phyloP scores from a whole-genome alignment of 768 basidiomycete genomes.

The Boletus tylopilopsis region DNA sequence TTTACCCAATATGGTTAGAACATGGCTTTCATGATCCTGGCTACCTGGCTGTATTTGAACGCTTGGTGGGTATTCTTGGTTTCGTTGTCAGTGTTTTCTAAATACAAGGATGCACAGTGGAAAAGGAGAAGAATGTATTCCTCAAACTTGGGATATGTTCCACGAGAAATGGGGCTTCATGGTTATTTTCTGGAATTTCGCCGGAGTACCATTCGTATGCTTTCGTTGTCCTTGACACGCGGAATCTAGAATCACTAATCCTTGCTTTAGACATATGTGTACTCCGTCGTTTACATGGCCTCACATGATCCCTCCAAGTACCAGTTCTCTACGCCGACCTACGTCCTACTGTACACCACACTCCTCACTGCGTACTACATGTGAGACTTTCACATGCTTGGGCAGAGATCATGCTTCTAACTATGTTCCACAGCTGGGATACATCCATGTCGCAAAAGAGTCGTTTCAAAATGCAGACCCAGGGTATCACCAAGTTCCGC shows the following conservation, averaged over 20 bases:
- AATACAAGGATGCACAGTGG: slow-evolving; percentile 42
- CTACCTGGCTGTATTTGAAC: slow-evolving; percentile 95
- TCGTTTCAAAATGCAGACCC: slow-evolving; percentile 95
- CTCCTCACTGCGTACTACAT: slow-evolving; percentile 84
- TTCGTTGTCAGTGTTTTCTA: not conserved
- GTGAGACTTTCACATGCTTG: slow-evolving; percentile 38
- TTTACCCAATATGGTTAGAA: slow-evolving; percentile 49
- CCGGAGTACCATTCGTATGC: slow-evolving; percentile 88
- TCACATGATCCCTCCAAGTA: slow-evolving; percentile 86
- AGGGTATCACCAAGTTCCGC: slow-evolving; percentile 81
- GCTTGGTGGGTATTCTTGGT: slow-evolving; percentile 59
- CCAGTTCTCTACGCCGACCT: slow-evolving; percentile 74
- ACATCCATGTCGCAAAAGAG: slow-evolving; percentile 96
- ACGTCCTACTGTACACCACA: slow-evolving; percentile 68
- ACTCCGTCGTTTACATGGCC: slow-evolving; percentile 98
- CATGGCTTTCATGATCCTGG: slow-evolving; percentile 94
- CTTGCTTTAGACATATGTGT: slow-evolving; percentile 77
- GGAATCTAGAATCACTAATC: not conserved
- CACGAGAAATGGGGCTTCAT: slow-evolving; percentile 99
- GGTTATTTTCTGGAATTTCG: slow-evolving; percentile 97
- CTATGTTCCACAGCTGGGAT: slow-evolving; percentile 67
- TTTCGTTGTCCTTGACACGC: not conserved
- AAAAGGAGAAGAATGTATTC: slow-evolving; percentile 93
- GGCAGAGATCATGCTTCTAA: not conserved
- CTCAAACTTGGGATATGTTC: slow-evolving; percentile 99